Base-by-base conservation (phyloP, 352 stramenopile species). In the Phytophthora podocarpi region DNA sequence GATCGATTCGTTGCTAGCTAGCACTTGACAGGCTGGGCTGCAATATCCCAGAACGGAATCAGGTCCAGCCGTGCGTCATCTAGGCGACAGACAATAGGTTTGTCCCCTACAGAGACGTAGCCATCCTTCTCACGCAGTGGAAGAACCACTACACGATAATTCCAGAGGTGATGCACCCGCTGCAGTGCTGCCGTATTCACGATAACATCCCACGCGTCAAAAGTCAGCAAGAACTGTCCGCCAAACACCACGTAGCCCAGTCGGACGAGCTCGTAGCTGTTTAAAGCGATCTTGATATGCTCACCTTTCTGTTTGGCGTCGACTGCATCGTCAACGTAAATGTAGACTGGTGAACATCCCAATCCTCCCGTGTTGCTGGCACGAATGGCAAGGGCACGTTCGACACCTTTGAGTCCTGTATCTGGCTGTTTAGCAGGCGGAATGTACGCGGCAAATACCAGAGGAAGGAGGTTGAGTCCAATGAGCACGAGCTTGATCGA, bases 401-500 rank as follows among this genome's bases (percentile, higher is more conserved):
- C 70, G 18, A 69, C 52, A 1, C 64, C 50, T 32, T 59, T 55
- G 1, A 59, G 47, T 16, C 48, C 32, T 3, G 23, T 63, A 28
- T 72, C 62, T 7, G 46, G 52, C 43, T 72, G 67, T 12, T 65
- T 69, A 16, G 46, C 49, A 7, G 51, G 42, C n/a, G 72, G 70
- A 23, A 66, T 60, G 12, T 74, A 61, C 2, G 34, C 49, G 18
- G 56, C 65, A 3, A 84, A 43, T 4, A 76, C 13, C 2, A 87
- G 37, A 23, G 73, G 71, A 27, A 82, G 23, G 0, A 74, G 37
- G 34, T 78, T 83, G 47, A 82, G 26, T 0, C 34, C 62, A 11
- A 85, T 54, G 23, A 82, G 18, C 13, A 48, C 56, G n/a, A 85
- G 15, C 39, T 87, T 87, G 32, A 81, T 37, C n/a, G 46, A n/a